Evolutionary conservation across 108 stramenopile genomes (phyloP), one percentile per base, ranked within the genome.

Genomic region (Fistulifera solaris): DNA sequence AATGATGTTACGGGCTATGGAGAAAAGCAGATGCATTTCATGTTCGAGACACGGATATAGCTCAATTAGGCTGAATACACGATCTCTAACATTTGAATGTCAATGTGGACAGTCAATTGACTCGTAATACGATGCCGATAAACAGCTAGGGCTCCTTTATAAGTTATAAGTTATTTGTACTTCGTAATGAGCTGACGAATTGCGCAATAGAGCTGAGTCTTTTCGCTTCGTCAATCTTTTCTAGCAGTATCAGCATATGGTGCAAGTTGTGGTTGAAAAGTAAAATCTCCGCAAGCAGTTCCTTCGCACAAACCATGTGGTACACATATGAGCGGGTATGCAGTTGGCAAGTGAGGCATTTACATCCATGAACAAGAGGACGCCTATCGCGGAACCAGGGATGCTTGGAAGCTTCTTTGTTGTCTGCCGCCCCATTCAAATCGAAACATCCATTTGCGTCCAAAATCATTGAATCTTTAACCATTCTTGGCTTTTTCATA

Each of bases 221-320:
- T 8, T 8, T 35, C 6, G 31, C 31, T 35, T 35, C 31, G 31
- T 35, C 31, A 35, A 35, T 3, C 31, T 35, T 35, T 35, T 54
- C 16, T 7, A 63, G 16, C 23, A 75, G 27, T 25, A 52, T 39
- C 27, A 91, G 38, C 66, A 87, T 22, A 45, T 80, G 80, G 59
- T 87, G 81, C 44, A 91, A 66, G 69, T 91, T 91, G 66, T 91
- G 89, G 39, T 67, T 70, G 58, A 87, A 87, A 1, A 91, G 59
- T 10, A 91, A 59, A 5, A 82, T 85, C 40, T 87, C 78, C n/a
- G 83, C 85, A 40, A 91, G 53, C 71, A 91, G 58, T 59, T 91
- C 89, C 47, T 85, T 82, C 39, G 85, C 85, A 27, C 67, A 59
- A 17, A 85, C 68, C 58, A 91, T 66, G 61, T 91, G 89, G 60